These are phyloP conservation scores for Russula emetica DNA, from an alignment of 768 basidiomycete species.

Conservation along the genomic window DNA sequence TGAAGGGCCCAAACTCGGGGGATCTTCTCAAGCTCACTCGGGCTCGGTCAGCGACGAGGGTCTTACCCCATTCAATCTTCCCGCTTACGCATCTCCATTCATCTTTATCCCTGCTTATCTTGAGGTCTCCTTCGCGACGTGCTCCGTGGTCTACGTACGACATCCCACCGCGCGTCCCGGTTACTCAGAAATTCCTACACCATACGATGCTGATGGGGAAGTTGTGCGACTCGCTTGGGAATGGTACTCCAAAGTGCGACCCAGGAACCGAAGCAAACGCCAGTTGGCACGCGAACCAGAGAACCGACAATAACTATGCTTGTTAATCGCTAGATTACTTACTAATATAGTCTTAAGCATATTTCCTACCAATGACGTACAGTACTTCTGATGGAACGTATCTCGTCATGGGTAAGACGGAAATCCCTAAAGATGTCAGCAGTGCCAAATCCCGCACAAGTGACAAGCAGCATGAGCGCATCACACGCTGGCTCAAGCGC, in stretches of 20 bases:
- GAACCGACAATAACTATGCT: slow-evolving; percentile 23
- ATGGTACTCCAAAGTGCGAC: slow-evolving; percentile 77
- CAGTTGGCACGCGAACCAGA: slow-evolving; percentile 28
- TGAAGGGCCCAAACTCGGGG: slow-evolving; percentile 2
- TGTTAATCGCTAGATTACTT: slow-evolving; percentile 1
- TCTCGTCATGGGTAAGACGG: too few relatives aligned
- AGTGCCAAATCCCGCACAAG: too few relatives aligned
- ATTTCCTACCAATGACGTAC: not conserved
- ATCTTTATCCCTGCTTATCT: slow-evolving; percentile 92
- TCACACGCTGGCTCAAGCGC: not conserved
- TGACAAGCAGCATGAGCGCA: not conserved
- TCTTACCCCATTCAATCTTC: slow-evolving; percentile 78
- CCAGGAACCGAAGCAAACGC: slow-evolving; percentile 43
- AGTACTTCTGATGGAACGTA: not conserved
- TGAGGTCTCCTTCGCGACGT: slow-evolving; percentile 80
- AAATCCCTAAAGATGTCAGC: too few relatives aligned
- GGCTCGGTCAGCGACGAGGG: slow-evolving; percentile 18
- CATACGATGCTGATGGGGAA: slow-evolving; percentile 94
- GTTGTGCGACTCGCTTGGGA: slow-evolving; percentile 92
- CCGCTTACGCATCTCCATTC: slow-evolving; percentile 82
- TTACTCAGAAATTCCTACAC: slow-evolving; percentile 92
- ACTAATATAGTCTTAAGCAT: slow-evolving; percentile 4
- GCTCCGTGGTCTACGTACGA: slow-evolving; percentile 88
- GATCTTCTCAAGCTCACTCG: slow-evolving; percentile 12
- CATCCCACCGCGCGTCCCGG: slow-evolving; percentile 96